Percentiles rank a stretch among this genome's conserved stretches.
Evolutionary conservation across 192 early-diverging fungal species (phyloP).

Genomic region (Endogone sp.): DNA sequence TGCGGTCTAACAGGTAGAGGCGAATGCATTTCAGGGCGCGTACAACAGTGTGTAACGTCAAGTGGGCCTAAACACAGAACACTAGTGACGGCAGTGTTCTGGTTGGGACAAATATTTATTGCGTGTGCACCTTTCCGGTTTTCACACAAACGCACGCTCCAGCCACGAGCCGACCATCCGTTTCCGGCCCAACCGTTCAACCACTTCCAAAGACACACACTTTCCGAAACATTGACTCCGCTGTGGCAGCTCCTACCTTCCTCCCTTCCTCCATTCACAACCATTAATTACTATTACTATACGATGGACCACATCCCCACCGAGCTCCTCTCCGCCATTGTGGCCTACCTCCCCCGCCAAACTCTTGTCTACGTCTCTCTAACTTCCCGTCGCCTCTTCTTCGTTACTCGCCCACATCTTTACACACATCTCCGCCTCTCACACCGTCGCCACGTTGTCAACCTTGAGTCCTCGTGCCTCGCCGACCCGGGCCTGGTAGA

Average conservation of each 20-base stretch:
- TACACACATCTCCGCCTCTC: conserved; percentile 14
- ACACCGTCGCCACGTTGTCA: conserved; percentile 4
- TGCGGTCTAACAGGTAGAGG: too few relatives aligned
- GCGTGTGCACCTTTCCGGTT: too few relatives aligned
- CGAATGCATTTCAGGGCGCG: too few relatives aligned
- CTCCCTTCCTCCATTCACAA: neutral
- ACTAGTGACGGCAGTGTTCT: too few relatives aligned
- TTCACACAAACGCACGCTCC: too few relatives aligned
- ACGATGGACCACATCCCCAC: conserved; percentile 1
- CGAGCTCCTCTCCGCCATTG: conserved; percentile 15
- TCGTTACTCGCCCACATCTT: conserved; percentile 8
- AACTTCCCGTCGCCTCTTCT: neutral
- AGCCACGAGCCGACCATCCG: too few relatives aligned
- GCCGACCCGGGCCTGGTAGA: conserved; percentile 4
- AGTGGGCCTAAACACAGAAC: too few relatives aligned
- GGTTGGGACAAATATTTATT: too few relatives aligned
- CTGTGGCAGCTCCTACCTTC: neutral
- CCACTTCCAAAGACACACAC: too few relatives aligned
- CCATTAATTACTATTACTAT: neutral
- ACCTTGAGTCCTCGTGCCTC: conserved; percentile 9
- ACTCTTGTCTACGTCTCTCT: conserved; percentile 13
- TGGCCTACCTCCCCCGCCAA: neutral
- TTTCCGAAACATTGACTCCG: too few relatives aligned
- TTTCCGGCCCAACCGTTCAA: too few relatives aligned
- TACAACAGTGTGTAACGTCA: too few relatives aligned